A percentile compares a stretch with the other conserved stretches of the same genome.
phyloP scores from a whole-genome alignment of 2,329 filamentous ascomycete genomes.

The Fusarium luffae region DNA sequence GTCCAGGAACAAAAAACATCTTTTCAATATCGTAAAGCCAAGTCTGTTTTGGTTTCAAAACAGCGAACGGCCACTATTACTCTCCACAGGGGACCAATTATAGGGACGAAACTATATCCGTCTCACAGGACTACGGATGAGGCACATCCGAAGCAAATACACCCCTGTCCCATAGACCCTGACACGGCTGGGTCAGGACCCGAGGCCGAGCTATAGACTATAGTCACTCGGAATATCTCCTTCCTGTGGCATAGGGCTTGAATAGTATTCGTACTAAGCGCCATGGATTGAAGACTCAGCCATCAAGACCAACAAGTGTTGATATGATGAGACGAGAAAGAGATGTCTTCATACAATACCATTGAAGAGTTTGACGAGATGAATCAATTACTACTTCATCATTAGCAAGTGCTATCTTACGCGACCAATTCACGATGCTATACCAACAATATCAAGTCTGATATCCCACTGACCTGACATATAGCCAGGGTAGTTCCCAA shows the following conservation, averaged over 20 bases:
- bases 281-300: constrained; percentile 5
- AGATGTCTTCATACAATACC: not conserved
- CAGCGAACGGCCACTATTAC: not conserved
- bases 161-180: constrained; percentile 22
- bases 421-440: not conserved
- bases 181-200: constrained; percentile 24
- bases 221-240: constrained; percentile 10
- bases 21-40: constrained; percentile 1
- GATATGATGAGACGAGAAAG: too few species aligned
- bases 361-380: not conserved
- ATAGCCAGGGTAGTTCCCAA: constrained; percentile 23
- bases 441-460: not conserved
- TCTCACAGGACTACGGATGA: constrained; percentile 38
- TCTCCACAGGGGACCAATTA: constrained; percentile 3
- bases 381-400: not conserved
- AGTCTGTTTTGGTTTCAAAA: constrained; percentile 15
- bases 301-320: not conserved
- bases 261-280: constrained; percentile 26
- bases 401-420: not conserved
- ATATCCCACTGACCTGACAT: constrained; percentile 8
- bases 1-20: not conserved
- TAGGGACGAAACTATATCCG: constrained; percentile 35
- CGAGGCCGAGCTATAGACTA: constrained; percentile 11
- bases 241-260: constrained; percentile 6
- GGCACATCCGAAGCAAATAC: constrained; percentile 36